These are phyloP conservation scores for Coemansia sp. DNA, from an alignment of 192 early-diverging fungal species.

Conservation along the genomic window DNA sequence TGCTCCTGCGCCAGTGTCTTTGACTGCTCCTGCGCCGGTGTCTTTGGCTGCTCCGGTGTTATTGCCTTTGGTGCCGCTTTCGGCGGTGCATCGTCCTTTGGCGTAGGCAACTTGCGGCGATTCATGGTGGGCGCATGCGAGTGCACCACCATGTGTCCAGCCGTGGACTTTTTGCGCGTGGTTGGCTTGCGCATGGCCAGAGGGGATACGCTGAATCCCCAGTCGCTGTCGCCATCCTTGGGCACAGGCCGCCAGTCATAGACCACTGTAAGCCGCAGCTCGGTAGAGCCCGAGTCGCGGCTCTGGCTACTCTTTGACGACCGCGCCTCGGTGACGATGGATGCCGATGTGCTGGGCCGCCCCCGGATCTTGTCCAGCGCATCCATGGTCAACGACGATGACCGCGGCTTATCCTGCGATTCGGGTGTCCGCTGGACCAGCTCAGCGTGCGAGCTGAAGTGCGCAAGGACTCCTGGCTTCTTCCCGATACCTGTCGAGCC, in stretches of 20 bases:
- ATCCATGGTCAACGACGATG: constrained; percentile 37
- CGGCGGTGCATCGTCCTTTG: constrained; percentile 8
- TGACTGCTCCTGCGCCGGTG: neutral
- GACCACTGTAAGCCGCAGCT: constrained; percentile 14
- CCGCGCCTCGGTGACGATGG: constrained; percentile 13
- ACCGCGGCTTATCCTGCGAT: constrained; percentile 44
- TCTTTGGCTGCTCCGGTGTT: constrained; percentile 6
- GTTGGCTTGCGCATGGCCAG: constrained; percentile 36
- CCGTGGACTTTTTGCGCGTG: constrained; percentile 28
- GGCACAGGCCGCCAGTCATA: constrained; percentile 44
- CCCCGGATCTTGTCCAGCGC: constrained; percentile 16
- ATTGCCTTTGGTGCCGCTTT: constrained; percentile 10
- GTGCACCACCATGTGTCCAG: constrained; percentile 32
- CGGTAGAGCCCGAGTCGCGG: constrained; percentile 36
- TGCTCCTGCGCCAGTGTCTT: neutral
- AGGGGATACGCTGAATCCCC: constrained; percentile 50
- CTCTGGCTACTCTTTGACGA: constrained; percentile 13
- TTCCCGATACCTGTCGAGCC: constrained; percentile 12
- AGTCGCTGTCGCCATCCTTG: constrained; percentile 22
- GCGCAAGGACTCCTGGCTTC: constrained; percentile 24
- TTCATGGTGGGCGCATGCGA: constrained; percentile 50
- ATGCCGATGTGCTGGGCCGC: constrained; percentile 19
- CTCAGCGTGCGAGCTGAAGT: constrained; percentile 50
- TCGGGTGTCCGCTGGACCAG: constrained; percentile 31
- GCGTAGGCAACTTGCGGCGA: constrained; percentile 31